These are phyloP conservation scores for Amaranthus cruentus DNA, from an alignment of 148 eudicot genomes.

Conservation along the genomic window DNA sequence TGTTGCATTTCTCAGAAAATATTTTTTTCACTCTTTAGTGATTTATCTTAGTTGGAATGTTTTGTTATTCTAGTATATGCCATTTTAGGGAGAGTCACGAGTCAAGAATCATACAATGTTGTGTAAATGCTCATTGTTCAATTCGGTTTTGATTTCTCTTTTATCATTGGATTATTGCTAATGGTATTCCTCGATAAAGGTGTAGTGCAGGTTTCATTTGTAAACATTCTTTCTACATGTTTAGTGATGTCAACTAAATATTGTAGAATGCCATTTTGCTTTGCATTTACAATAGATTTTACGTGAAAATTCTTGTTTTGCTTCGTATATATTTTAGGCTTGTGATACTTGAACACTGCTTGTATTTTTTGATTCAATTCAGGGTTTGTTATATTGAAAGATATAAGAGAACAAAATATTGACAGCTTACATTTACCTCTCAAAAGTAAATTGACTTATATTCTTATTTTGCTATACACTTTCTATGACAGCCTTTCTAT, in stretches of 20 bases:
- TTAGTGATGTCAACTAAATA: too few relatives aligned
- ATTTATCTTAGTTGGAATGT: not conserved
- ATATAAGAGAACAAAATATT: not conserved
- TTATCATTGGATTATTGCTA: not conserved
- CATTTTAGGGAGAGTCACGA: too few relatives aligned
- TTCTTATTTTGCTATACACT: slow-evolving; percentile 12
- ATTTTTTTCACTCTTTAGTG: not conserved
- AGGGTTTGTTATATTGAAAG: not conserved
- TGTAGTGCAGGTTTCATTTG: too few relatives aligned
- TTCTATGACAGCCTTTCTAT: slow-evolving; percentile 44
- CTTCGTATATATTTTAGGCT: not conserved
- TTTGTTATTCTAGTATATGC: not conserved
- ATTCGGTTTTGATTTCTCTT: not conserved
- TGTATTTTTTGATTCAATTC: not conserved
- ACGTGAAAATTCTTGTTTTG: not conserved
- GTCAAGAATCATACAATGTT: not conserved
- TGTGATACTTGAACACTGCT: not conserved
- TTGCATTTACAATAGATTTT: not conserved
- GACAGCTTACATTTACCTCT: not conserved
- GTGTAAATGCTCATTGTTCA: not conserved
- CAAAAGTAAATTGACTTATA: not conserved
- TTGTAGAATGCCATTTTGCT: not conserved
- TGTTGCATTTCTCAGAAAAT: not conserved
- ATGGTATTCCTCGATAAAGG: not conserved
- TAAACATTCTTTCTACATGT: too few relatives aligned